These are phyloP conservation scores for Suillus subaureus DNA, from an alignment of 768 basidiomycete genomes.

Conservation along the genomic window DNA sequence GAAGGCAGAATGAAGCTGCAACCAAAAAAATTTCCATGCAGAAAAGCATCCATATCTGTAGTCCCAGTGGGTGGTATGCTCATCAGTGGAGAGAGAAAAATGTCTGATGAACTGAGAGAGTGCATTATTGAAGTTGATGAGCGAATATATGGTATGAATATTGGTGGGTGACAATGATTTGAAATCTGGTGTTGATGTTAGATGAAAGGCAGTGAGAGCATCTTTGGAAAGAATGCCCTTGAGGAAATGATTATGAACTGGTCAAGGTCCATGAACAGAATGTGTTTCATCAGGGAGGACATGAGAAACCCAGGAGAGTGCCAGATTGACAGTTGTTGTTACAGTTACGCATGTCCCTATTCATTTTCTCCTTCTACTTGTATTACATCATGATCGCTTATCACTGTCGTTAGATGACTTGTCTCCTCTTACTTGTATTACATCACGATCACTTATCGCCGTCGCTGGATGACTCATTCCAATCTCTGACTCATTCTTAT, in stretches of 20 bases:
- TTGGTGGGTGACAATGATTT: conserved; percentile 22
- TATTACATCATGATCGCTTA: no score
- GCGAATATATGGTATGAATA: conserved; percentile 19
- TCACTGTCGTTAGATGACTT: no score
- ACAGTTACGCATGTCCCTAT: no score
- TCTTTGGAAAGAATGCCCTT: no score
- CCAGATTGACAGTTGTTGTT: neutral
- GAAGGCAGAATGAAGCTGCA: neutral
- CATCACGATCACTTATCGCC: no score
- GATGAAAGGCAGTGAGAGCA: conserved; percentile 21
- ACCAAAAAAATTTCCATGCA: neutral
- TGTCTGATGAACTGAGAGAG: conserved; percentile 20
- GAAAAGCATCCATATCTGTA: neutral
- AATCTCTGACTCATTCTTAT: no score
- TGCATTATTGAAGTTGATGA: conserved; percentile 29
- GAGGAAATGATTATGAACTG: no score
- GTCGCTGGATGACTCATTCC: no score
- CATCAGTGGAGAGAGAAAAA: neutral
- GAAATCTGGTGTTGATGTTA: conserved; percentile 22
- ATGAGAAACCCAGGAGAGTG: neutral
- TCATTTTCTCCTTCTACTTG: no score
- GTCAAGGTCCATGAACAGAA: conserved; percentile 6
- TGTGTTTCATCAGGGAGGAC: neutral
- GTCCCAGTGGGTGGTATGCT: neutral
- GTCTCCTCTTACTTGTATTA: no score